Percentiles rank a stretch among this genome's conserved stretches.
These are phyloP conservation scores for Nigrospora oryzae DNA, from an alignment of 2,329 filamentous ascomycete genomes.

Conservation along the genomic window DNA sequence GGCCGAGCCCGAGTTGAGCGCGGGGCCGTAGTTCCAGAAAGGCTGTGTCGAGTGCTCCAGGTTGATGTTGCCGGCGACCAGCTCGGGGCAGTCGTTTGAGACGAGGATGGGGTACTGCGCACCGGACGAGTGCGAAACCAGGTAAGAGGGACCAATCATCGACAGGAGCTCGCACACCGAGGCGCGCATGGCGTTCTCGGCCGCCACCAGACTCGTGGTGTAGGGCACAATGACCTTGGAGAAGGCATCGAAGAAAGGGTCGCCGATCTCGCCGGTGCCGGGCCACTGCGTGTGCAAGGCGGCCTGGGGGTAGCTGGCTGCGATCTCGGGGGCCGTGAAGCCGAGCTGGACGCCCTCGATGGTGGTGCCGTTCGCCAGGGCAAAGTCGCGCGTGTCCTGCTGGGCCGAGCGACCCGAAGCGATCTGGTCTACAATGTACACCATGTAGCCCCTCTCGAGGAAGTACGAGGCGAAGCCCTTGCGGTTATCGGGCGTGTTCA, in stretches of 20 bases:
- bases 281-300: slow-evolving; percentile 23
- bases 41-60: slow-evolving; percentile 20
- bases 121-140: slow-evolving; percentile 19
- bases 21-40: slow-evolving; percentile 14
- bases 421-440: slow-evolving; percentile 31
- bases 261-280: slow-evolving; percentile 23
- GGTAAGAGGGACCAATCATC: slow-evolving; percentile 17
- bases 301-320: slow-evolving; percentile 20
- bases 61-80: slow-evolving; percentile 20
- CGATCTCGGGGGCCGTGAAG: slow-evolving; percentile 17
- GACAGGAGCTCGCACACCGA: slow-evolving; percentile 13
- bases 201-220: slow-evolving; percentile 10
- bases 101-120: slow-evolving; percentile 8
- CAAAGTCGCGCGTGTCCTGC: slow-evolving; percentile 17
- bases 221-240: slow-evolving; percentile 32
- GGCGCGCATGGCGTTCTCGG: slow-evolving; percentile 13
- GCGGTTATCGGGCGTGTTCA: slow-evolving; percentile 30
- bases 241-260: slow-evolving; percentile 38
- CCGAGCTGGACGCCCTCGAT: slow-evolving; percentile 14
- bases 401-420: slow-evolving; percentile 21
- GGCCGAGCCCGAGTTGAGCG: slow-evolving; percentile 5
- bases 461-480: slow-evolving; percentile 33
- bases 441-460: slow-evolving; percentile 26
- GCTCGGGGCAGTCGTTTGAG: slow-evolving; percentile 16
- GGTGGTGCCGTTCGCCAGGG: slow-evolving; percentile 12